These are phyloP conservation scores for Cystobasidium slooffiae DNA, from an alignment of 1,284 basidiomycete genomes.

Conservation along the genomic window DNA sequence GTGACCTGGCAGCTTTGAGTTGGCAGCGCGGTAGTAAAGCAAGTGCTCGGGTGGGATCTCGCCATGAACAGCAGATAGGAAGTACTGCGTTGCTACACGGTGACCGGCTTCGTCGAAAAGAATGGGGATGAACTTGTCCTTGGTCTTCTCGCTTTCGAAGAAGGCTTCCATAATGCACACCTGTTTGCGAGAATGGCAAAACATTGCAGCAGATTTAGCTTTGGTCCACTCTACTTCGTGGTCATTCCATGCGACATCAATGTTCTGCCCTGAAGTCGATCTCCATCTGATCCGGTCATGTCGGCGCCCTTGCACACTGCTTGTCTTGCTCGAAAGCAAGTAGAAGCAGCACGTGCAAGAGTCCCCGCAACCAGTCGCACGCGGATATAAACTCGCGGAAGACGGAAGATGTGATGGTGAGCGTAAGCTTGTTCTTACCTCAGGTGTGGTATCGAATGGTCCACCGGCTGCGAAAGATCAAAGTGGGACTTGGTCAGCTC, in stretches of 20 bases:
- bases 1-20: conserved; percentile 81
- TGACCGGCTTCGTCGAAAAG: conserved; percentile 66
- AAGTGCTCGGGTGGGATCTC: conserved; percentile 72
- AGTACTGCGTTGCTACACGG: conserved; percentile 83
- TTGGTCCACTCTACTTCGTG: no score
- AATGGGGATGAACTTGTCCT: conserved; percentile 54
- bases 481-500: conserved; percentile 12
- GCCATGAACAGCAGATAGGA: conserved; percentile 75
- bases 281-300: no score
- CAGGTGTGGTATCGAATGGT: conserved; percentile 81
- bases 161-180: conserved; percentile 73
- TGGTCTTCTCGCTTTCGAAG: conserved; percentile 65
- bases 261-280: no score
- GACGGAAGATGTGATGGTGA: no score
- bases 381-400: no score
- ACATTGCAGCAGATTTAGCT: no score
- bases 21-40: conserved; percentile 77
- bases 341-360: no score
- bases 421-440: conserved; percentile 54
- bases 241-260: no score
- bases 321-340: no score
- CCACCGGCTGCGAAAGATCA: conserved; percentile 62
- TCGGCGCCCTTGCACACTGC: no score
- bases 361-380: no score
- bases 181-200: background rate